These are phyloP conservation scores for Talaromyces sp. DNA, from an alignment of 2,329 filamentous ascomycete genomes.

Conservation along the genomic window DNA sequence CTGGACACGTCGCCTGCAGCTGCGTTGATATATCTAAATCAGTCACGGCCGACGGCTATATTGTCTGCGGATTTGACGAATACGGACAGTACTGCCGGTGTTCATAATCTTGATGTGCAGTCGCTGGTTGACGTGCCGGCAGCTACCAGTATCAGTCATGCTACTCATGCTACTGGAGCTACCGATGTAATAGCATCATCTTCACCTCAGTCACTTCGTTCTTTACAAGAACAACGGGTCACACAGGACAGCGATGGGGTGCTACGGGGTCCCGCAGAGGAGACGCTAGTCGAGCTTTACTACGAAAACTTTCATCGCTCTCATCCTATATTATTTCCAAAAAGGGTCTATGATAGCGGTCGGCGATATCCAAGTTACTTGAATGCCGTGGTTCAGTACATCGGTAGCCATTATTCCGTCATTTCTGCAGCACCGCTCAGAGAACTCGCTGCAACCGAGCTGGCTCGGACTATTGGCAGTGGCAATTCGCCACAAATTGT, in stretches of 20 bases:
- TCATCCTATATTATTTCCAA: constrained; percentile 12
- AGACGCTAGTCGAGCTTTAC: constrained; percentile 13
- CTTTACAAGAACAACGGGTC: constrained; percentile 1
- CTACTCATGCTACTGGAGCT: neutral
- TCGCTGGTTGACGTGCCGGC: neutral
- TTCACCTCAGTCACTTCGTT: constrained; percentile 5
- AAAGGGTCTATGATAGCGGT: constrained; percentile 11
- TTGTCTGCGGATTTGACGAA: neutral
- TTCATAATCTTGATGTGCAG: neutral
- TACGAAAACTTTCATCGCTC: constrained; percentile 16
- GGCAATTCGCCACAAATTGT: constrained; percentile 8
- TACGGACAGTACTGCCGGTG: neutral
- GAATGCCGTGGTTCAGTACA: constrained; percentile 12
- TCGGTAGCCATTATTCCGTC: constrained; percentile 16
- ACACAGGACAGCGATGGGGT: neutral
- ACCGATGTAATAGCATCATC: neutral
- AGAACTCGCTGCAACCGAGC: neutral
- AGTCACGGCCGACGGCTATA: neutral
- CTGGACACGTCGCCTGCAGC: constrained; percentile 5
- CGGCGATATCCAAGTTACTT: constrained; percentile 13
- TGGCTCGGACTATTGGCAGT: neutral
- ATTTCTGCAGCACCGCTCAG: constrained; percentile 2
- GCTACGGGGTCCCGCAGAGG: neutral
- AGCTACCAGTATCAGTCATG: neutral
- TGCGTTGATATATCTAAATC: constrained; percentile 4